Evolutionary conservation across 495 filamentous ascomycete species (phyloP).

Genomic region (Trichoderma reesei): DNA sequence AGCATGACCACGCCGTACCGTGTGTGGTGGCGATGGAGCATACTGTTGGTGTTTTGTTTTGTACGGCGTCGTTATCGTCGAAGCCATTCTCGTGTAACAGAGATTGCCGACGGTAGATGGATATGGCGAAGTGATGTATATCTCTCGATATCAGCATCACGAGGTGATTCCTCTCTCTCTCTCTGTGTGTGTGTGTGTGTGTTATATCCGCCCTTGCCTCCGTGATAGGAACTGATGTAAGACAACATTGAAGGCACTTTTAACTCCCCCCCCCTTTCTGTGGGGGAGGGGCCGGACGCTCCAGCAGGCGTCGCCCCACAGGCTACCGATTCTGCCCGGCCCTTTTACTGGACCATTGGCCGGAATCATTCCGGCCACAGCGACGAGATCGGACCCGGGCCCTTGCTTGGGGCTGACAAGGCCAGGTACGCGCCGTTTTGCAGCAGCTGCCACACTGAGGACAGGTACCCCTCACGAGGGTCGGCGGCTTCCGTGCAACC

Average conservation of each 20-base stretch:
- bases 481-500: neutral
- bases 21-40: neutral
- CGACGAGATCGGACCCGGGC: constrained; percentile 7
- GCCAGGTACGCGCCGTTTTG: neutral
- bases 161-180: no score
- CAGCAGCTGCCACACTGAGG: neutral
- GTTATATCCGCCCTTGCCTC: no score
- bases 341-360: constrained; percentile 16
- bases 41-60: no score
- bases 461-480: neutral
- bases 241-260: neutral
- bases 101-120: no score
- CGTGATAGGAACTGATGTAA: neutral
- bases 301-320: neutral
- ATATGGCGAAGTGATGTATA: no score
- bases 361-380: constrained; percentile 28
- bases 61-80: no score
- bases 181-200: no score
- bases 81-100: no score
- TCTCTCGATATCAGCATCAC: no score
- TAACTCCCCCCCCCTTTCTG: no score
- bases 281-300: constrained; percentile 5
- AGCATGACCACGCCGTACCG: neutral
- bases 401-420: neutral
- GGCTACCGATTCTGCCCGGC: constrained; percentile 12